Base-by-base conservation (phyloP, 176 grass and related monocot species). In the maize (Zea mays) region DNA sequence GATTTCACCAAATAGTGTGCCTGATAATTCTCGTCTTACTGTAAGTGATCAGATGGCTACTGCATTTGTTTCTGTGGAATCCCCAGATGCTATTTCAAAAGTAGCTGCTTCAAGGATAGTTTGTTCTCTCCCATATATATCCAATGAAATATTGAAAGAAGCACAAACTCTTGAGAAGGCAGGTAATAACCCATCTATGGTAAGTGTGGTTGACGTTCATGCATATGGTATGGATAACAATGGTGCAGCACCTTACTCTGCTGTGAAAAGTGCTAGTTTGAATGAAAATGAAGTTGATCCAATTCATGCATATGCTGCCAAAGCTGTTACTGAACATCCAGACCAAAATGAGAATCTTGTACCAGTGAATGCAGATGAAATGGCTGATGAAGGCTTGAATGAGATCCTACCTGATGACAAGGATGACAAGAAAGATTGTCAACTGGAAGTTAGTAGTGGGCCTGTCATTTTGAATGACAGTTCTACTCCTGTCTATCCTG, bases 71-170 rank as follows among this genome's bases (percentile, higher is more conserved):
- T 65, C 69, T n/a, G 49, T 62, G 52, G 75, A 60, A 74, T 79
- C 68, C 44, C 58, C 66, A 61, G 72, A 80, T 74, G 36, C 77
- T 65, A 78, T 61, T 78, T 69, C 62, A 79, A 90, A 86, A 71
- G 85, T 88, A 77, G 61, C 49, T 84, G 37, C 56, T 75, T 86
- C 81, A 86, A 77, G 43, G 78, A 19, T 59, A 62, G 27, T 62
- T 33, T 75, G 47, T 85, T 85, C 87, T 64, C 35, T 52, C 19
- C 74, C 69, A 65, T 71, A 69, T 77, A 63, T 69, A 48, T 83
- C 67, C 70, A 86, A 58, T 61, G 73, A 84, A 78, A 78, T 69
- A 45, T 75, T 52, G 17, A 79, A 73, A 58, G 92, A 90, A 72
- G 37, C 66, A 49, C 6, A 38, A 4, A 40, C 5, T 71, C 71